Evolutionary conservation across 2,329 filamentous ascomycete genomes (phyloP).

Genomic region (Spiromastix sp.): DNA sequence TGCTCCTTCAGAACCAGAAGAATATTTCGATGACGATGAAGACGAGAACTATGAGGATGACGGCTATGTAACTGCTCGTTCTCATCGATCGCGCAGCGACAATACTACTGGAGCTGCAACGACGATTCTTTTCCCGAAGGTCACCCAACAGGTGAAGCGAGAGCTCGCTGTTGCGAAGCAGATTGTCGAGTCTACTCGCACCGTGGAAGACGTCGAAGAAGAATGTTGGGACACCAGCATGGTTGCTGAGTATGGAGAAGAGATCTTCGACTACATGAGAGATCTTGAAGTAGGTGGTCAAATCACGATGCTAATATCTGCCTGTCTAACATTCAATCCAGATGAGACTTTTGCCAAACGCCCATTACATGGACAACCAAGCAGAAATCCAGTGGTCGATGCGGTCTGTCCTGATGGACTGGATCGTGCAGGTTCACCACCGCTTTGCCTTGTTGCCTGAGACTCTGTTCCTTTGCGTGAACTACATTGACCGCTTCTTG

Average conservation of each 20-base stretch:
- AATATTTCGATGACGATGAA: constrained; percentile 68
- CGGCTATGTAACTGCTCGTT: constrained; percentile 64
- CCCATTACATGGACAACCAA: constrained; percentile 94
- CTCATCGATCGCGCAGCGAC: constrained; percentile 64
- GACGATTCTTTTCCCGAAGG: constrained; percentile 60
- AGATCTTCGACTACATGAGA: constrained; percentile 90
- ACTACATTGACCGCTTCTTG: constrained; percentile 95
- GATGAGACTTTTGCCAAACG: constrained; percentile 73
- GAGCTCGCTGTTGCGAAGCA: constrained; percentile 61
- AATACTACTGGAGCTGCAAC: constrained; percentile 58
- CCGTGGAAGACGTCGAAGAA: constrained; percentile 69
- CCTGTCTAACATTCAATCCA: constrained; percentile 27
- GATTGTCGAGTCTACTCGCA: constrained; percentile 56
- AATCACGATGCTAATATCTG: background rate
- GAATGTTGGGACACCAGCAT: constrained; percentile 91
- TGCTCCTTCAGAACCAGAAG: constrained; percentile 46
- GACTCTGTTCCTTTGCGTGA: constrained; percentile 88
- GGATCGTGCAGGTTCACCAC: constrained; percentile 91
- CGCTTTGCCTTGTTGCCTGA: constrained; percentile 87
- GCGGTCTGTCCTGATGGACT: constrained; percentile 94
- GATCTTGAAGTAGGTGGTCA: constrained; percentile 62
- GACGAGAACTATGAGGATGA: constrained; percentile 66
- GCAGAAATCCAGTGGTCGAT: constrained; percentile 99
- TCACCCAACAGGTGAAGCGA: constrained; percentile 56
- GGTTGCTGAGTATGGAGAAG: constrained; percentile 93